Base-by-base conservation (phyloP, 192 early-diverging fungal genomes). In the Backusella macrospora region DNA sequence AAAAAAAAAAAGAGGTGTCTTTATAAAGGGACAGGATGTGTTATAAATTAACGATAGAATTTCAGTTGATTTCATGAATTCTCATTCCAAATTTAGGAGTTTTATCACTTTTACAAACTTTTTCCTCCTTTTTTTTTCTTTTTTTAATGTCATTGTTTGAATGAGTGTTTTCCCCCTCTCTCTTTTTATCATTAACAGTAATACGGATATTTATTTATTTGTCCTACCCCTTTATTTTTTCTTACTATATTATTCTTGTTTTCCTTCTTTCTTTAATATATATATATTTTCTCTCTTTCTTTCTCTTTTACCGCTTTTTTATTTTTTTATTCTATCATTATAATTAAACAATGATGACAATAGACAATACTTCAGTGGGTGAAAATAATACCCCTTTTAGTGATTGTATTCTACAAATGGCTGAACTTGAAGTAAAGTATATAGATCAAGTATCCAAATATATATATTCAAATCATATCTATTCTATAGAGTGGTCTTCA, bases 401-500 rank as follows among this genome's bases (percentile, higher is more conserved):
- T 68, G 66, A 68, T 68, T 46, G 40, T 26, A 68, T 68, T 46
- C 23, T 23, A 15, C 66, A 68, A 47, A 68, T 68, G 66, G 66
- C 66, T 15, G 66, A 68, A 46, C 39, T 68, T 45, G 66, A 68
- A 21, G 66, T 68, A n/a, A n/a, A n/a, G n/a, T n/a, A n/a, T n/a
- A n/a, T n/a, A n/a, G n/a, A n/a, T n/a, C n/a, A n/a, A n/a, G n/a
- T n/a, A n/a, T n/a, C n/a, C n/a, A n/a, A n/a, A n/a, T n/a, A n/a
- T 23, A 14, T 47, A 15, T 15, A 16, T 23, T 47, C 42, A 43
- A 26, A 68, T 26, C 5, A 23, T 46, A 65, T n/a, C n/a, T 1
- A 49, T 39, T 29, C 10, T 29, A 38, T 43, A 93, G 93, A 85
- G 85, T 62, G 93, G 93, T 29, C 80, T 93, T 39, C 78, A 82